Conservation (phyloP, 2,329 filamentous ascomycete genomes). For the Penicillium sp. region DNA sequence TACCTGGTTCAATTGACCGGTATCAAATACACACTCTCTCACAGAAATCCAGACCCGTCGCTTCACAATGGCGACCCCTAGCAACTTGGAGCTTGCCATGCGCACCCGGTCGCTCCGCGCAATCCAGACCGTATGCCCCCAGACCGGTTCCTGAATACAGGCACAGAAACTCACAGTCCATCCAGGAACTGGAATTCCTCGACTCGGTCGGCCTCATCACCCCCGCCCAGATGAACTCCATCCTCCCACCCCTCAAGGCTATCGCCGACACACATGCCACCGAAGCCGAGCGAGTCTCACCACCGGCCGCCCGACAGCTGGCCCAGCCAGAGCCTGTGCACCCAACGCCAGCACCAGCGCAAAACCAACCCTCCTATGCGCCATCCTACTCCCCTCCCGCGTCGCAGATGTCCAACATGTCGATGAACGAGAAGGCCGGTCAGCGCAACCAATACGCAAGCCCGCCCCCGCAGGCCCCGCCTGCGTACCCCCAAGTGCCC, state of each 20-base stretch:
- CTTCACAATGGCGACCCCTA: conserved; percentile 35
- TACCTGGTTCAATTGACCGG: not conserved
- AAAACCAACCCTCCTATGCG: conserved; percentile 34
- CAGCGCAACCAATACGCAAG: conserved; percentile 26
- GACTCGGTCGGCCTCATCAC: conserved; percentile 79
- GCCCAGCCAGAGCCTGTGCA: conserved; percentile 28
- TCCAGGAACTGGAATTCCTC: conserved; percentile 85
- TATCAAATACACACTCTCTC: not conserved
- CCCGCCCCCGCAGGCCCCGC: conserved; percentile 52
- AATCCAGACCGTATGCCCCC: conserved; percentile 73
- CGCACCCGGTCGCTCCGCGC: conserved; percentile 83
- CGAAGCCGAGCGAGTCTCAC: conserved; percentile 19
- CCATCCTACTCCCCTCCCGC: conserved; percentile 45
- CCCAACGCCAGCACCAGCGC: conserved; percentile 17
- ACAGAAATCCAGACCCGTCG: not conserved
- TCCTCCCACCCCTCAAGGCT: conserved; percentile 72
- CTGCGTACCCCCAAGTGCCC: conserved; percentile 53
- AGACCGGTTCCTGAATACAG: conserved; percentile 1
- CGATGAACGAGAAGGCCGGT: conserved; percentile 46
- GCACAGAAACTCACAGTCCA: conserved; percentile 7
- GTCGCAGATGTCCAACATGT: conserved; percentile 39
- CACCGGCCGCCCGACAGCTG: conserved; percentile 31
- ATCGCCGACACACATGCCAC: conserved; percentile 27
- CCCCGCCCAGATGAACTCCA: conserved; percentile 72
- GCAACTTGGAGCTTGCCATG: conserved; percentile 54